Base-by-base conservation (phyloP, 345 rosid species). In the Eucalyptus curtisii region DNA sequence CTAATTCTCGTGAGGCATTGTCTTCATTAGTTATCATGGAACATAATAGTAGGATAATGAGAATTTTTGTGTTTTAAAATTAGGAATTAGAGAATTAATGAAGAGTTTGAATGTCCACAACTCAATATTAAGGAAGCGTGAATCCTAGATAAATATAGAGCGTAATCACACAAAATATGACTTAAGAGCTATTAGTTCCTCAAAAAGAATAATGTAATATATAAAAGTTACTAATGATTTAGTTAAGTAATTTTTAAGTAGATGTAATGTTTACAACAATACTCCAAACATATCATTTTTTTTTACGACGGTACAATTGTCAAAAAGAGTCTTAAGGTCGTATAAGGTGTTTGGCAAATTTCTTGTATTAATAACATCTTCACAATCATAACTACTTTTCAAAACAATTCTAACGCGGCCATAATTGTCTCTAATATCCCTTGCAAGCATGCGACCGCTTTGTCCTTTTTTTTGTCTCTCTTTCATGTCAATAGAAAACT, bases 11-110 rank as follows among this genome's bases (percentile, higher is more conserved):
- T 20, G 82, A 76, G 5, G 8, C 13, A 76, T 37, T 37, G 1
- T 76, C 13, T 19, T 20, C 27, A 0, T 76, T 37, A 76, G 4
- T 76, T 10, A 76, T 19, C 8, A 10, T 2, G 2, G 2, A 20
- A 76, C 27, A 76, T 37, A 76, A 10, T 0, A 0, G 0, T 6
- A 37, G 2, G 25, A 33, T 68, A 33, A 33, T 0, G 44, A 9
- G 3, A 20, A 20, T 37, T 76, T 76, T 37, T 76, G 8, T 19
- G 4, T 76, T 76, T 37, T 40, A 22, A 37, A 40, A 40, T 76
- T 0, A 3, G 12, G 5, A 40, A 76, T 76, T 76, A 76, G 82
- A 71, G 82, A 71, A 24, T 37, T 19, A 71, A 71, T 40, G 27
- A 71, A 71, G 25, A 13, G 7, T 9, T 71, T 37, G 2, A 71